Evolutionary conservation across 192 early-diverging fungal species (phyloP).

Genomic region (Coemansia umbellata): DNA sequence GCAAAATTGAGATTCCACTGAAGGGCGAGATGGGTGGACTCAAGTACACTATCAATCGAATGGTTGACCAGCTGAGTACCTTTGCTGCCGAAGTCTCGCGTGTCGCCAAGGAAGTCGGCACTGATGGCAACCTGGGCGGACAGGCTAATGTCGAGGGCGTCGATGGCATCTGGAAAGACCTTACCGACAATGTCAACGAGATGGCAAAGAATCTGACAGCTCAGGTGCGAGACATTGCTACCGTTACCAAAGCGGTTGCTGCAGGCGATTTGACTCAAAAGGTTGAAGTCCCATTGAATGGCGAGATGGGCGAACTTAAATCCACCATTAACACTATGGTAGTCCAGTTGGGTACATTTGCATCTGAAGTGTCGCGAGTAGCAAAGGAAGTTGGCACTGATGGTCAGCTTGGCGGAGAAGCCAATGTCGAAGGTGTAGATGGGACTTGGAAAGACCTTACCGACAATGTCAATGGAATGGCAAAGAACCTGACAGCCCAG

Average conservation of each 20-base stretch:
- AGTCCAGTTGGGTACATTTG: conserved; percentile 61
- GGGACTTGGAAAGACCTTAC: conserved; percentile 63
- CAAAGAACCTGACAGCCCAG: conserved; percentile 56
- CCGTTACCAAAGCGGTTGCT: conserved; percentile 63
- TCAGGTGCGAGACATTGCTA: conserved; percentile 65
- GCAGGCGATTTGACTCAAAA: conserved; percentile 61
- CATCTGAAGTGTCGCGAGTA: conserved; percentile 61
- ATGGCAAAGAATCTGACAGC: conserved; percentile 65
- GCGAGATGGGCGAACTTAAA: conserved; percentile 63
- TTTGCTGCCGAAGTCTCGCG: conserved; percentile 68
- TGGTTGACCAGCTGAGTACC: conserved; percentile 62
- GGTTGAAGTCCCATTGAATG: conserved; percentile 54
- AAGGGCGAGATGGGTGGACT: conserved; percentile 57
- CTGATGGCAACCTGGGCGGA: conserved; percentile 63
- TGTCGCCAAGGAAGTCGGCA: conserved; percentile 65
- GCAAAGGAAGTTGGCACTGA: conserved; percentile 64
- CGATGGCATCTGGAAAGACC: conserved; percentile 62
- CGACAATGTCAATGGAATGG: conserved; percentile 59
- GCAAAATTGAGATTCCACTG: conserved; percentile 52
- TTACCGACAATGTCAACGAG: conserved; percentile 67
- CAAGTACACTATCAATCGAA: conserved; percentile 56
- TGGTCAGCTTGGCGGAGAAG: conserved; percentile 63
- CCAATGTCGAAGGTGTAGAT: conserved; percentile 53
- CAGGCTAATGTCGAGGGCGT: conserved; percentile 60
- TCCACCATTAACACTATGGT: conserved; percentile 64